Conservation (phyloP, 257 asterid genomes). For the Solanum chiquidenum region DNA sequence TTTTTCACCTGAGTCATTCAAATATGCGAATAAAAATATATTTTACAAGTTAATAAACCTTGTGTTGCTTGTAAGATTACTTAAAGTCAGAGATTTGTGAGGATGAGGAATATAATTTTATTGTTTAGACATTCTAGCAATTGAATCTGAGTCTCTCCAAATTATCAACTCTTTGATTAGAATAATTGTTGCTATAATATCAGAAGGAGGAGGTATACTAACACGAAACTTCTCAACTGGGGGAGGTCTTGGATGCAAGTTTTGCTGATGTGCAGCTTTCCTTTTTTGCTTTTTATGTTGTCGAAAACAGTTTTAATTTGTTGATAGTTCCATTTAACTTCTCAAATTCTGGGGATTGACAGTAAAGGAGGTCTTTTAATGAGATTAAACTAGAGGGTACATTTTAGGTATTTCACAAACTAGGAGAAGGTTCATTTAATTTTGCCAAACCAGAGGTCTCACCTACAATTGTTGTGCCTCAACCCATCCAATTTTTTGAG, state of each 20-base stretch:
- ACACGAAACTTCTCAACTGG: background rate
- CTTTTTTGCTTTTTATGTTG: background rate
- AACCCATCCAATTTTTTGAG: background rate
- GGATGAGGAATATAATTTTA: background rate
- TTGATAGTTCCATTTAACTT: background rate
- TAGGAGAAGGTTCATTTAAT: background rate
- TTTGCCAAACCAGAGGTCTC: background rate
- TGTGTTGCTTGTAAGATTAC: background rate
- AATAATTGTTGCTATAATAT: background rate
- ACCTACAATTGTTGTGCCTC: background rate
- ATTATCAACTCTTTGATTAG: background rate
- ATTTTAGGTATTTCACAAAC: background rate
- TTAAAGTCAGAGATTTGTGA: background rate
- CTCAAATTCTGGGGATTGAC: background rate
- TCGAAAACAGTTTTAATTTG: background rate
- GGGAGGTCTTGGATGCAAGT: background rate
- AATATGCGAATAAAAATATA: background rate
- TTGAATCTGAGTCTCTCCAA: background rate
- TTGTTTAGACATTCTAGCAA: background rate
- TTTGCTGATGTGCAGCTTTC: background rate
- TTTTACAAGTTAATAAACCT: background rate
- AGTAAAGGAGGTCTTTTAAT: background rate
- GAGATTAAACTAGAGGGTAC: background rate
- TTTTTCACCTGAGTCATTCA: background rate
- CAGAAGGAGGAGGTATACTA: background rate